A percentile compares a stretch with the other conserved stretches of the same genome.
Evolutionary conservation across 495 filamentous ascomycete species (phyloP).

Genomic region (Podospora australis): DNA sequence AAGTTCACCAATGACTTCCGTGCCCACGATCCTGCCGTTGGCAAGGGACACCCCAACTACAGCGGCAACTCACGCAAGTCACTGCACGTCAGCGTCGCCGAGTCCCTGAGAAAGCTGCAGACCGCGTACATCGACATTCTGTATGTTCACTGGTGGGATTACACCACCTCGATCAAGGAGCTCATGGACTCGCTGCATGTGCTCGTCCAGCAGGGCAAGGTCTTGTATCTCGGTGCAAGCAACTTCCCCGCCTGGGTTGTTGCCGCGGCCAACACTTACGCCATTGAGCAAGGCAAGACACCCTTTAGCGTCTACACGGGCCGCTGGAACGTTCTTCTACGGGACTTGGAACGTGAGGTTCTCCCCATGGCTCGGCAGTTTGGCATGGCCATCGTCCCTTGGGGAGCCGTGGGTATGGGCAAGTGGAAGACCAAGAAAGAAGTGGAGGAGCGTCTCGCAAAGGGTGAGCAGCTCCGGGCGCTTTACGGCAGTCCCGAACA

Average conservation of each 20-base stretch:
- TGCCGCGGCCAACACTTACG: conserved; percentile 52
- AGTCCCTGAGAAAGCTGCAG: conserved; percentile 53
- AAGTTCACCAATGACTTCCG: conserved; percentile 55
- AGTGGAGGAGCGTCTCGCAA: conserved; percentile 29
- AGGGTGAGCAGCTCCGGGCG: conserved; percentile 24
- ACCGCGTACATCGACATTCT: conserved; percentile 61
- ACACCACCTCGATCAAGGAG: conserved; percentile 53
- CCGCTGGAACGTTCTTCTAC: conserved; percentile 47
- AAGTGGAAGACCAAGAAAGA: conserved; percentile 43
- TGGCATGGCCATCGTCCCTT: conserved; percentile 54
- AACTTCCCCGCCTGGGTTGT: conserved; percentile 62
- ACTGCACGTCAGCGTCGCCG: conserved; percentile 48
- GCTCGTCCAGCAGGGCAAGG: conserved; percentile 52
- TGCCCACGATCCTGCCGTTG: too few species aligned
- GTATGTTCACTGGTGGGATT: conserved; percentile 59
- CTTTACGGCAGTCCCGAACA: too few species aligned
- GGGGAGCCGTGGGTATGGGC: conserved; percentile 49
- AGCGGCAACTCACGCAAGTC: conserved; percentile 49
- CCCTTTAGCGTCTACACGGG: conserved; percentile 64
- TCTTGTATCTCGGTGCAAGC: conserved; percentile 57
- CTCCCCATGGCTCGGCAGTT: conserved; percentile 48
- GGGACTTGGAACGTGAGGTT: conserved; percentile 54
- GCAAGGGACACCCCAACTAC: conserved; percentile 43
- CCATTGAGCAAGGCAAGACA: conserved; percentile 52
- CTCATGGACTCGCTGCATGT: conserved; percentile 55